Evolutionary conservation across 345 rosid species (phyloP).

Genomic region (Melaleuca alternifolia): DNA sequence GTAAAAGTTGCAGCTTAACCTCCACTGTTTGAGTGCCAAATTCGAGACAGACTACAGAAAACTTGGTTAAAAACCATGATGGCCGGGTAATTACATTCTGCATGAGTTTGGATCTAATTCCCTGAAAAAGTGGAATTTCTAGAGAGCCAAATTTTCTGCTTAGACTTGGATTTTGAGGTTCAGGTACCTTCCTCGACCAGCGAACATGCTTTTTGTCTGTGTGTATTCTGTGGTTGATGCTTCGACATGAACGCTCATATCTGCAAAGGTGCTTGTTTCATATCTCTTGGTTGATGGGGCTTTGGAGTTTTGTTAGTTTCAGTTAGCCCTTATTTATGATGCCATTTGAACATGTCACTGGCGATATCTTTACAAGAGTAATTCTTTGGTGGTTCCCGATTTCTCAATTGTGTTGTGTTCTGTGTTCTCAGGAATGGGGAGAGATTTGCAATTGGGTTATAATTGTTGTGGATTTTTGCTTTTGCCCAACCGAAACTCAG

Average conservation of each 20-base stretch:
- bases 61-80: background rate
- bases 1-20: background rate
- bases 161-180: background rate
- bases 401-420: background rate
- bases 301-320: background rate
- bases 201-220: background rate
- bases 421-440: background rate
- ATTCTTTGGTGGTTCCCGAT: background rate
- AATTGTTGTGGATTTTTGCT: background rate
- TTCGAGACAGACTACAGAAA: background rate
- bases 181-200: background rate
- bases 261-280: background rate
- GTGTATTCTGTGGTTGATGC: background rate
- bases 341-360: background rate
- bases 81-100: background rate
- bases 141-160: background rate
- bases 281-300: background rate
- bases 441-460: background rate
- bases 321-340: background rate
- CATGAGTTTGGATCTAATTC: background rate
- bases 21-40: background rate
- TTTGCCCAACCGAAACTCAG: background rate
- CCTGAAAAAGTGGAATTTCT: background rate
- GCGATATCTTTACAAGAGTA: background rate
- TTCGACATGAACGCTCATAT: background rate